Conservation (phyloP, 164 flowering plant genomes). For the Vitis cinerea region DNA sequence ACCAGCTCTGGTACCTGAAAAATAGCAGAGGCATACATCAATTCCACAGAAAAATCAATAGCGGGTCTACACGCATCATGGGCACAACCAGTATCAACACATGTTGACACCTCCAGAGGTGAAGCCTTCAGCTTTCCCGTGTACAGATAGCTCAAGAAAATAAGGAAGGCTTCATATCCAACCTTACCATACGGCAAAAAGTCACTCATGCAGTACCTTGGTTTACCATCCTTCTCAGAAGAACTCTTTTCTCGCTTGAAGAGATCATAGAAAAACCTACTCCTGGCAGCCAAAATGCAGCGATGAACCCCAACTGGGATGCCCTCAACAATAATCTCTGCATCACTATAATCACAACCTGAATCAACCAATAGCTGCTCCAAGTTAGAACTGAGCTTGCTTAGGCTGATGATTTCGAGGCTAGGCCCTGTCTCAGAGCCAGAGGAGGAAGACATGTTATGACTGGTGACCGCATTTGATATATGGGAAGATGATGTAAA, state of each 20-base stretch:
- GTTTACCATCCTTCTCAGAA: slow-evolving; percentile 36
- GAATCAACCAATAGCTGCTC: slow-evolving; percentile 48
- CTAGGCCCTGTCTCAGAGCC: slow-evolving; percentile 29
- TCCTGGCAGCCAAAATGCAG: slow-evolving; percentile 68
- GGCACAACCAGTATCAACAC: slow-evolving; percentile 57
- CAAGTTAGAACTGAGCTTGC: slow-evolving; percentile 54
- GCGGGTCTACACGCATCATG: slow-evolving; percentile 78
- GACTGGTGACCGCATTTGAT: slow-evolving; percentile 47
- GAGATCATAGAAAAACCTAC: slow-evolving; percentile 52
- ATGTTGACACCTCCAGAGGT: slow-evolving; percentile 63
- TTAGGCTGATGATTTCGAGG: slow-evolving; percentile 49
- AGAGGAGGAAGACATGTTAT: slow-evolving; percentile 17
- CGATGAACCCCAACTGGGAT: slow-evolving; percentile 52
- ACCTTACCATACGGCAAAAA: slow-evolving; percentile 59
- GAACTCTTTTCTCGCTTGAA: slow-evolving; percentile 30
- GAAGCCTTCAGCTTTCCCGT: slow-evolving; percentile 63
- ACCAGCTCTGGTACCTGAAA: slow-evolving; percentile 73
- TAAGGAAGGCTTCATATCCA: slow-evolving; percentile 61
- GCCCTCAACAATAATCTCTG: slow-evolving; percentile 57
- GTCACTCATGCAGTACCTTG: slow-evolving; percentile 45
- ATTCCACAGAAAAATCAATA: slow-evolving; percentile 54
- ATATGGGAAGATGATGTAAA: slow-evolving; percentile 55
- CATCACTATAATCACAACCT: slow-evolving; percentile 51
- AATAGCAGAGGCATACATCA: slow-evolving; percentile 60
- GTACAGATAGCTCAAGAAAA: slow-evolving; percentile 62